phyloP scores from a whole-genome alignment of 2,329 filamentous ascomycete species.

The Lasiodiplodia hormozganensis region DNA sequence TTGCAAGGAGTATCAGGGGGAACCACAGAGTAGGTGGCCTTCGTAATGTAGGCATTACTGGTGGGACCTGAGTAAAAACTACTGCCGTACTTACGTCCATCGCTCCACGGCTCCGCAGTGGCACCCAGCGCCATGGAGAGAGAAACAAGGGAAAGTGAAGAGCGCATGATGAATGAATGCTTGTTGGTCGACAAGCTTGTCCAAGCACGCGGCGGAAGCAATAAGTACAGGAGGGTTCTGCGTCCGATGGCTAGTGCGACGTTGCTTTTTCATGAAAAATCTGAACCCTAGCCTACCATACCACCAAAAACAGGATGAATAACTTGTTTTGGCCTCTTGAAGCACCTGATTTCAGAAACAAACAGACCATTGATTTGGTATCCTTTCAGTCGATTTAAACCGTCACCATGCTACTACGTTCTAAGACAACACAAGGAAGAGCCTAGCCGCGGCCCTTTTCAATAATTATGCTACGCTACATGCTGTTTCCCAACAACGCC shows the following conservation, averaged over 20 bases:
- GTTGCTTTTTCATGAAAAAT: no score
- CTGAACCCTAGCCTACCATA: no score
- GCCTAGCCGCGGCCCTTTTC: no score
- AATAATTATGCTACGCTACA: no score
- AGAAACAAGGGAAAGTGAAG: constrained; percentile 4
- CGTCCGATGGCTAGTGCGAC: no score
- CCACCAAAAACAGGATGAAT: no score
- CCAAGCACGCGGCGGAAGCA: background rate
- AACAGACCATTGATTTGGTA: background rate
- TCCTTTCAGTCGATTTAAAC: background rate
- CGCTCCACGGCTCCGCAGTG: background rate
- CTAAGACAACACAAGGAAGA: no score
- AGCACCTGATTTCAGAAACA: background rate
- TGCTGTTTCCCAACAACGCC: background rate
- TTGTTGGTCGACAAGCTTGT: background rate
- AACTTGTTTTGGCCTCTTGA: no score
- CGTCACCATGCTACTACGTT: background rate
- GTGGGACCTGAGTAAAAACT: constrained; percentile 30
- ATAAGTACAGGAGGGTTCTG: background rate
- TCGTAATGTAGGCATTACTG: constrained; percentile 29
- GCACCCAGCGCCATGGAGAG: constrained; percentile 10
- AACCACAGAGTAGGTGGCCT: constrained; percentile 29
- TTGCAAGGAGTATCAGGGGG: constrained; percentile 22
- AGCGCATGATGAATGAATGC: background rate
- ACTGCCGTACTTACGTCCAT: constrained; percentile 27